Conservation (phyloP, 768 basidiomycete species). For the Postia placenta region DNA sequence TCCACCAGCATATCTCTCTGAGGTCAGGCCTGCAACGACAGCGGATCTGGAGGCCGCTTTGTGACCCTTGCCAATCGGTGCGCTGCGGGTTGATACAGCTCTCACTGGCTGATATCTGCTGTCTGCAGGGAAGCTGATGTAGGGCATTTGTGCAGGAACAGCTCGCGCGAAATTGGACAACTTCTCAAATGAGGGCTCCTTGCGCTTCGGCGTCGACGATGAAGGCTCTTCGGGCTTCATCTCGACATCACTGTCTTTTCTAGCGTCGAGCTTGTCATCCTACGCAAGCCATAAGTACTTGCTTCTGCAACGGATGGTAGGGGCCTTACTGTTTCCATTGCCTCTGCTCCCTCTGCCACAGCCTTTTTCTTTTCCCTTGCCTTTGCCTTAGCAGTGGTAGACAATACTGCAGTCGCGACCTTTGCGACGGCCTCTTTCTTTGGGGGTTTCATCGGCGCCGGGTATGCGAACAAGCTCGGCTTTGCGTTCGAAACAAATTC, state of each 20-base stretch:
- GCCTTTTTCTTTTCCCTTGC: conserved; percentile 92
- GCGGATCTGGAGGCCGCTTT: conserved; percentile 18
- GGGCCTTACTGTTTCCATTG: conserved; percentile 82
- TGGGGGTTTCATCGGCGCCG: conserved; percentile 76
- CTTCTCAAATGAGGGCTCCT: conserved; percentile 74
- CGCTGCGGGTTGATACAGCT: conserved; percentile 48
- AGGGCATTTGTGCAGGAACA: conserved; percentile 80
- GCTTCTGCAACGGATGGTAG: background rate
- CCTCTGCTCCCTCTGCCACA: conserved; percentile 62
- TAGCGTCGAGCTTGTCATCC: conserved; percentile 50
- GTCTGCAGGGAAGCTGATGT: conserved; percentile 75
- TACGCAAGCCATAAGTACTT: conserved; percentile 17
- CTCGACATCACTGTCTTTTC: conserved; percentile 64
- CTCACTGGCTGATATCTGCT: conserved; percentile 88
- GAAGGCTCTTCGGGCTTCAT: conserved; percentile 64
- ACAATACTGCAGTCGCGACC: conserved; percentile 90
- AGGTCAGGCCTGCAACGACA: conserved; percentile 26
- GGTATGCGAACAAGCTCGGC: conserved; percentile 92
- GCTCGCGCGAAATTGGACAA: conserved; percentile 89
- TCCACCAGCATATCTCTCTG: conserved; percentile 69
- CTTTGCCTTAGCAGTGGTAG: conserved; percentile 95
- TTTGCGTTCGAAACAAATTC: conserved; percentile 86
- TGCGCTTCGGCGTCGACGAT: conserved; percentile 35
- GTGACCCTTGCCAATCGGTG: conserved; percentile 16
- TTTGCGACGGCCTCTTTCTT: conserved; percentile 91